Evolutionary conservation across 169 alveolate species (phyloP).

Genomic region (Neospora caninum): DNA sequence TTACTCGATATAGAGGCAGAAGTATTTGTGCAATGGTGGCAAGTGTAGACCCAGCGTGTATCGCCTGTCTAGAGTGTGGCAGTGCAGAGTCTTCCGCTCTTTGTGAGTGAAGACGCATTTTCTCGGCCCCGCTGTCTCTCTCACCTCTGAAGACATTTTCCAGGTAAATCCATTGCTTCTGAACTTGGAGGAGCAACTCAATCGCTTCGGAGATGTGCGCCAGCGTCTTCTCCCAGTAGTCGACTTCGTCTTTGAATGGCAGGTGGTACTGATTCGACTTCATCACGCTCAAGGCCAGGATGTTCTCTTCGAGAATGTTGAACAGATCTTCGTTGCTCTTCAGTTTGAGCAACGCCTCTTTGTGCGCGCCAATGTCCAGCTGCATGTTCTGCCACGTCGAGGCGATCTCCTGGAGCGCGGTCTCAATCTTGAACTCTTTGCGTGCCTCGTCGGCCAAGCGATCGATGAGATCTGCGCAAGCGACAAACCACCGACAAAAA

Average conservation of each 20-base stretch:
- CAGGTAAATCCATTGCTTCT: constrained; percentile 76
- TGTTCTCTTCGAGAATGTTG: constrained; percentile 75
- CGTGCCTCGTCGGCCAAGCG: constrained; percentile 76
- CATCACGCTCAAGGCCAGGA: constrained; percentile 72
- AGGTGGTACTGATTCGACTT: constrained; percentile 73
- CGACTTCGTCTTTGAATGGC: constrained; percentile 75
- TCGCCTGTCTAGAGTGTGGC: too few relatives aligned
- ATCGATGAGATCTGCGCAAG: constrained; percentile 53
- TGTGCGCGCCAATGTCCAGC: constrained; percentile 67
- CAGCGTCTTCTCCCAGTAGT: constrained; percentile 74
- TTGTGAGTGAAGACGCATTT: too few relatives aligned
- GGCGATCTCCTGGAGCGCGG: constrained; percentile 72
- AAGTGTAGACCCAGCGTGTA: too few relatives aligned
- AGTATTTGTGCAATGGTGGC: too few relatives aligned
- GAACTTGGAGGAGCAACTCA: constrained; percentile 74
- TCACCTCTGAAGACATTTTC: constrained; percentile 75
- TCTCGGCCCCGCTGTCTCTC: constrained; percentile 28
- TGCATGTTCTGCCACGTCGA: constrained; percentile 60
- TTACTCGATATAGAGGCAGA: too few relatives aligned
- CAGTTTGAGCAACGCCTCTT: constrained; percentile 62
- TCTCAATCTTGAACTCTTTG: constrained; percentile 77
- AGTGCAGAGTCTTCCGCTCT: too few relatives aligned
- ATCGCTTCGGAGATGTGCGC: constrained; percentile 74
- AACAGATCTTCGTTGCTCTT: constrained; percentile 67
- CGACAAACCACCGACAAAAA: not conserved